Base-by-base conservation (phyloP, 495 filamentous ascomycete genomes). In the Corynascus novoguineensis region DNA sequence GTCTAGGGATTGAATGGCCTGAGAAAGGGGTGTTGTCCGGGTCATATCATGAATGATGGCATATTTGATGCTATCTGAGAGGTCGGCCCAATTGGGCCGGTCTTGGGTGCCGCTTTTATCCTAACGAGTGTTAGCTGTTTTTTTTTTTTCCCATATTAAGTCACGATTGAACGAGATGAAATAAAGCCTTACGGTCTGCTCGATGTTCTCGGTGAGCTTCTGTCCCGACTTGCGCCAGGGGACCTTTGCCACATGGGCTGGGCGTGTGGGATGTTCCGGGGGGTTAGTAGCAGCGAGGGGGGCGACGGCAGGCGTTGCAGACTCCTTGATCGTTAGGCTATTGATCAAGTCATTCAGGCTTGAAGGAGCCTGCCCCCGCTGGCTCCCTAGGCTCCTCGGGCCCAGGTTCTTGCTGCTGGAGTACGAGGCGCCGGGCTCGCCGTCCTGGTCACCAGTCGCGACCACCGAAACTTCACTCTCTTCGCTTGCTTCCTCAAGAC, bases 11-110 rank as follows among this genome's bases (percentile, higher is more conserved):
- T 27, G 27, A 11, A 22, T 41, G 28, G 56, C 60, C 2, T 28
- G 19, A 12, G 50, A 44, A 50, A 65, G 50, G n/a, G 46, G 51
- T 8, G 24, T 31, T 6, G 37, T 34, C 35, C 40, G 25, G 8
- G 60, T 60, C 47, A 62, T 15, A 21, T 57, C 60, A 37, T 48
- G 48, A n/a, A 57, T 44, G 41, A 58, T 63, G 40, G 59, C 47
- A 21, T 50, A 65, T 34, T 60, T 59, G 53, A 60, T 55, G 19
- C 46, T 42, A 22, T 58, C 46, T 11, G 60, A 19, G 2, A 65
- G 57, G 21, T 58, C 54, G 0, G 45, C 8, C 63, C 63, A 65
- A 38, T 34, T 38, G 22, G 51, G 51, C 10, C 19, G 52, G 34
- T 14, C 10, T 1, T 1, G 0, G 29, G 1, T 17, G 14, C 1